phyloP scores from a whole-genome alignment of 2,329 filamentous ascomycete species.

The Balansia obtecta region DNA sequence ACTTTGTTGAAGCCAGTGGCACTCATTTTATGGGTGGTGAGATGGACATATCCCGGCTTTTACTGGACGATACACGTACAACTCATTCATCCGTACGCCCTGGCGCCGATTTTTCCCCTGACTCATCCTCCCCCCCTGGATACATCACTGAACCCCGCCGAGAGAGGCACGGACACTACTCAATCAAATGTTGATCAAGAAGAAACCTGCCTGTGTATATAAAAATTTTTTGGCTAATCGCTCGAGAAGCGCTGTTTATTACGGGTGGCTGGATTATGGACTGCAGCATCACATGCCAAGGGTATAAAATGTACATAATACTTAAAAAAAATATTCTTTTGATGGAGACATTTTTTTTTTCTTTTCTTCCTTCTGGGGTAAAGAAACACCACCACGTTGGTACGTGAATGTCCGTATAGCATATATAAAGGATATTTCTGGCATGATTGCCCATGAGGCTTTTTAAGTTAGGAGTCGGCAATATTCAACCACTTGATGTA shows the following conservation, averaged over 20 bases:
- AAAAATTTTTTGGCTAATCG: neutral
- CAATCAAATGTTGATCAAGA: conserved; percentile 9
- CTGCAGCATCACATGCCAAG: conserved; percentile 5
- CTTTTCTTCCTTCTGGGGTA: too few relatives aligned
- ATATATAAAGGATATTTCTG: neutral
- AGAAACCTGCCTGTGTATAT: neutral
- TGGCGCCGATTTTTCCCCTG: conserved; percentile 14
- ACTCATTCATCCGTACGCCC: conserved; percentile 14
- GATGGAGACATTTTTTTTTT: neutral
- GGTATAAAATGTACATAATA: conserved; percentile 1
- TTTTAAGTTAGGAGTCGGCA: neutral
- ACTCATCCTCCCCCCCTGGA: conserved; percentile 13
- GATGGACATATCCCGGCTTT: conserved; percentile 49
- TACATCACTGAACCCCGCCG: conserved; percentile 10
- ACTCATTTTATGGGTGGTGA: conserved; percentile 35
- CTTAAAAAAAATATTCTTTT: conserved; percentile 4
- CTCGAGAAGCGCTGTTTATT: neutral
- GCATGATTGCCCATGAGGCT: neutral
- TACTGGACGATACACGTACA: conserved; percentile 39
- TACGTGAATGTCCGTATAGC: neutral
- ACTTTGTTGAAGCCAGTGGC: conserved; percentile 30
- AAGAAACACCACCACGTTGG: neutral
- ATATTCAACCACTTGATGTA: neutral
- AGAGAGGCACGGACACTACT: conserved; percentile 8
- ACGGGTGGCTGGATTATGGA: conserved; percentile 2